phyloP scores from a whole-genome alignment of 1,284 basidiomycete species.

The Papiliotrema nemorosa region DNA sequence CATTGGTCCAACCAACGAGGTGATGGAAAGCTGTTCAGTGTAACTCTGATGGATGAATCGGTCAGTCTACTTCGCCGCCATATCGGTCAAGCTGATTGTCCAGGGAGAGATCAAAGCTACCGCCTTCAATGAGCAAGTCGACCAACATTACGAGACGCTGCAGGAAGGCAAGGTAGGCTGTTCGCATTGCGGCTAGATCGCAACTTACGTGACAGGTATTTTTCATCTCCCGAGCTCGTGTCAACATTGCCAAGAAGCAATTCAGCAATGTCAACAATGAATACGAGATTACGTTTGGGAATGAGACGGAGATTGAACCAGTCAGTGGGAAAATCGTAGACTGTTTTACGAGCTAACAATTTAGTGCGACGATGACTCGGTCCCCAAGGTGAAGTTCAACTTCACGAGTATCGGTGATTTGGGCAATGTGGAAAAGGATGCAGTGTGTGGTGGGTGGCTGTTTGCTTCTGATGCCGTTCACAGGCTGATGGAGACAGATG shows the following conservation, averaged over 20 bases:
- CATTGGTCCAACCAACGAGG: conserved; percentile 86
- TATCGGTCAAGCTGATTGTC: neutral
- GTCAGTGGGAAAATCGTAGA: conserved; percentile 18
- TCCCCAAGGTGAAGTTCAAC: conserved; percentile 78
- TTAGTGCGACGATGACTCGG: conserved; percentile 67
- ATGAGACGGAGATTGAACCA: conserved; percentile 69
- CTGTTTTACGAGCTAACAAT: conserved; percentile 8
- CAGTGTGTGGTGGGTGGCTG: conserved; percentile 63
- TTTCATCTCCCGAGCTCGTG: conserved; percentile 81
- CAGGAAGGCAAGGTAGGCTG: conserved; percentile 78
- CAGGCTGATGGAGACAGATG: conserved; percentile 57
- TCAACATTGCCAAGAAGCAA: conserved; percentile 96
- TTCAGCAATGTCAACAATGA: conserved; percentile 89
- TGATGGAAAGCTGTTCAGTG: conserved; percentile 92
- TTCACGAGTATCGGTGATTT: conserved; percentile 70
- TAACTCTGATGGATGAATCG: conserved; percentile 91
- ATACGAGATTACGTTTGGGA: conserved; percentile 89
- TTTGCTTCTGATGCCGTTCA: neutral
- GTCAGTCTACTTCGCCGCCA: conserved; percentile 41
- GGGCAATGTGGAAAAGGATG: conserved; percentile 66
- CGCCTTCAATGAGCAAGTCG: conserved; percentile 84
- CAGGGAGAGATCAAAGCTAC: conserved; percentile 85
- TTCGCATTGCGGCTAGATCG: neutral
- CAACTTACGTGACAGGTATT: conserved; percentile 53
- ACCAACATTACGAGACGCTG: conserved; percentile 75